Percentiles rank a stretch among this genome's conserved stretches.
These are phyloP conservation scores for Cyclotella cryptica DNA, from an alignment of 108 stramenopile genomes.

Conservation along the genomic window DNA sequence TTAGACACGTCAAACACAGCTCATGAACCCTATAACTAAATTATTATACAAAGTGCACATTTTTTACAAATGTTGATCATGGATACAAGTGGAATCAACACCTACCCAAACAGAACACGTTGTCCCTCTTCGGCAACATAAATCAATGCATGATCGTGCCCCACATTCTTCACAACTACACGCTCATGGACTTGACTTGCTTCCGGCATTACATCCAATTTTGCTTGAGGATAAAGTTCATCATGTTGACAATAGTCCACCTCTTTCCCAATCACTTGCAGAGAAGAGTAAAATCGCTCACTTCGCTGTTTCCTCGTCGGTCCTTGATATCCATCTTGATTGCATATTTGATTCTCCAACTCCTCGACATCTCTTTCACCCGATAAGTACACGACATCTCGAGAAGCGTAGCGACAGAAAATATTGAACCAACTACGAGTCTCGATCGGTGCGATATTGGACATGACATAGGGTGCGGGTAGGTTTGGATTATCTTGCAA, in stretches of 20 bases:
- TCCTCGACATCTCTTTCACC: conserved; percentile 65
- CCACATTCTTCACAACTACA: conserved; percentile 61
- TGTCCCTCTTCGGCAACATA: conserved; percentile 70
- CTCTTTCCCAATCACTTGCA: conserved; percentile 34
- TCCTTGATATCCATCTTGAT: conserved; percentile 73
- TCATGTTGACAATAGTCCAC: not conserved
- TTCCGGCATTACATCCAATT: conserved; percentile 40
- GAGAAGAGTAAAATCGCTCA: conserved; percentile 53
- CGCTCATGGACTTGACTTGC: conserved; percentile 55
- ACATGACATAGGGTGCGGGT: conserved; percentile 62
- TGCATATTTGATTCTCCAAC: conserved; percentile 53
- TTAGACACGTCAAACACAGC: not conserved
- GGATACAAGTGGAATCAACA: not conserved
- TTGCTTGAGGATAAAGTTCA: not conserved
- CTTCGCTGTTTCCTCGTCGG: conserved; percentile 64
- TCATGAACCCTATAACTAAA: not conserved
- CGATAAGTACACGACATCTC: conserved; percentile 73
- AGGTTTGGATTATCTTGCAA: conserved; percentile 57
- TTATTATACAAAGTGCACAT: not conserved
- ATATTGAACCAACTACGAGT: conserved; percentile 8
- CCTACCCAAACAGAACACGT: conserved; percentile 59
- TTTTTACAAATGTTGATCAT: not conserved
- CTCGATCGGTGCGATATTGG: conserved; percentile 20
- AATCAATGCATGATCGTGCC: conserved; percentile 80
- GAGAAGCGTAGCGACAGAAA: conserved; percentile 60